Evolutionary conservation across 768 basidiomycete genomes (phyloP), one percentile per base, ranked within the genome.

Genomic region (Vishniacozyma victoriae): DNA sequence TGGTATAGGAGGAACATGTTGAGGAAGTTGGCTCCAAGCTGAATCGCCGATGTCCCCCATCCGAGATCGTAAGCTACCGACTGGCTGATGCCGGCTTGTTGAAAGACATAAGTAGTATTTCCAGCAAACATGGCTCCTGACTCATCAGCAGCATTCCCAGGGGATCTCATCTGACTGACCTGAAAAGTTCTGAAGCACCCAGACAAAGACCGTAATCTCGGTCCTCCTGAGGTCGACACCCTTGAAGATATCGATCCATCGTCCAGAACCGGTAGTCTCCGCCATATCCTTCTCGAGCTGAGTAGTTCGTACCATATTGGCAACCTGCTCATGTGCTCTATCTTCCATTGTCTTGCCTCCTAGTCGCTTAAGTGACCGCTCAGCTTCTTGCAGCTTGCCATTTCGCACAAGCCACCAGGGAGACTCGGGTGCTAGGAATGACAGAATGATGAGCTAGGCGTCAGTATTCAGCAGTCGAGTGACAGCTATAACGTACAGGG

Each of bases 161-260:
- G n/a, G n/a, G n/a, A n/a, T n/a, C n/a, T n/a, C n/a, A n/a, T n/a
- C n/a, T 11, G 61, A 48, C 29, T 59, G 58, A 44, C 69, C 68
- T 36, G 57, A 67, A 5, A 33, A 11, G 11, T 33, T 9, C n/a
- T 33, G 31, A n/a, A 33, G 31, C 9, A 33, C 11, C 31, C 31
- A 33, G 11, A 33, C 31, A 9, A 33, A 11, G 31, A 33, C 31
- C 11, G 31, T 33, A 71, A 88, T 65, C 52, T 72, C 73, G 16
- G 70, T 72, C 4, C 72, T 41, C 9, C 73, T 51, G 0, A 53
- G 52, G 44, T 75, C 69, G 39, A 59, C 56, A 1, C 70, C 69
- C 20, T 52, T 51, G 67, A 72, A 74, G 59, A 70, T 71, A 46
- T 75, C 71, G 11, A 64, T 7, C 52, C 70, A 74, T 57, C 75